These are phyloP conservation scores for Aspergillus fischeri DNA, from an alignment of 2,329 filamentous ascomycete species.

Conservation along the genomic window DNA sequence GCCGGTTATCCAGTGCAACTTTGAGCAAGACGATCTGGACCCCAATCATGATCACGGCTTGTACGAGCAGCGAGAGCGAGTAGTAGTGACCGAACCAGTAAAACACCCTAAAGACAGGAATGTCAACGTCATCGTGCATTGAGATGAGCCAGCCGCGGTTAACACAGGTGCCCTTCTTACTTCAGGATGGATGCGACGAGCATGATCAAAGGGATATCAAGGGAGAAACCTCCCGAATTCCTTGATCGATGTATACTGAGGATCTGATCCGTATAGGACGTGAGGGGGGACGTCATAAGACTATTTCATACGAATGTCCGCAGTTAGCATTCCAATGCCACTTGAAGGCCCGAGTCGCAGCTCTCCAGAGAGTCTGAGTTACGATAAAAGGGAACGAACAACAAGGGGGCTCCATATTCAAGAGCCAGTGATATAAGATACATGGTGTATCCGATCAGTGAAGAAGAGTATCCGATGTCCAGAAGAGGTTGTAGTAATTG, in stretches of 20 bases:
- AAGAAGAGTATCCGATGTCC: neutral
- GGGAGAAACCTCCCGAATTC: conserved; percentile 60
- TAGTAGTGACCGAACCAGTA: conserved; percentile 64
- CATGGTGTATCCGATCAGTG: conserved; percentile 24
- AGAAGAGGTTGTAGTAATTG: neutral
- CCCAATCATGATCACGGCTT: conserved; percentile 57
- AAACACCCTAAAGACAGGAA: conserved; percentile 47
- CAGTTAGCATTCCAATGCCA: conserved; percentile 10
- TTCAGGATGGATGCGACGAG: conserved; percentile 61
- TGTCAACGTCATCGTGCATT: conserved; percentile 1
- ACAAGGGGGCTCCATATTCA: conserved; percentile 47
- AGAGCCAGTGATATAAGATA: conserved; percentile 37
- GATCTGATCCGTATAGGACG: conserved; percentile 65
- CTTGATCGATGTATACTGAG: conserved; percentile 58
- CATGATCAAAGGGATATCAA: conserved; percentile 66
- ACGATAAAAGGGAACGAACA: conserved; percentile 32
- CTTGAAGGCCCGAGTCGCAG: neutral
- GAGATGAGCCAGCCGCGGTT: neutral
- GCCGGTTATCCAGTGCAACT: conserved; percentile 57
- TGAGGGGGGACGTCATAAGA: conserved; percentile 59
- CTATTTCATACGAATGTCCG: conserved; percentile 29
- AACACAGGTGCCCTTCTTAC: conserved; percentile 30
- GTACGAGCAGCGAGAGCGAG: conserved; percentile 54
- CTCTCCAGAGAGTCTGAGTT: neutral
- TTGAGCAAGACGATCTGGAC: conserved; percentile 58